Evolutionary conservation across 768 basidiomycete genomes (phyloP).

Genomic region (Tylopilus subfusipes): DNA sequence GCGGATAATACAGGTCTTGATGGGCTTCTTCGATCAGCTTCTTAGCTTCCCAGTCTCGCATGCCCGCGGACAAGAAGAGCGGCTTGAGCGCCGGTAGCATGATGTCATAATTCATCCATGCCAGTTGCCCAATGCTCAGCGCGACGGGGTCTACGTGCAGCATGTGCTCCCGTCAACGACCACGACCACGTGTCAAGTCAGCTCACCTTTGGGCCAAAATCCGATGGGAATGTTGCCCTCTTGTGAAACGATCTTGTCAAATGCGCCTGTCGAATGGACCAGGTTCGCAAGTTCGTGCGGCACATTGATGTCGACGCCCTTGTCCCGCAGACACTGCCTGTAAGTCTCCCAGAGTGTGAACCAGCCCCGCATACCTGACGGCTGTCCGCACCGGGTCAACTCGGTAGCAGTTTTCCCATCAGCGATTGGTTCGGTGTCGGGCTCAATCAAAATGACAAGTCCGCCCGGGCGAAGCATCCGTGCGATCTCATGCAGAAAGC

Average conservation of each 20-base stretch:
- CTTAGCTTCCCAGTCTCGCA: conserved; percentile 52
- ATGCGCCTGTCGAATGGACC: conserved; percentile 46
- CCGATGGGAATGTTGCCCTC: conserved; percentile 66
- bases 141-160: conserved; percentile 46
- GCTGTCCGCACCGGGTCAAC: conserved; percentile 30
- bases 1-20: conserved; percentile 59
- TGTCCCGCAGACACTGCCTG: conserved; percentile 47
- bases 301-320: conserved; percentile 54
- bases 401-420: conserved; percentile 42
- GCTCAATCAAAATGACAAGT: conserved; percentile 63
- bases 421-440: conserved; percentile 49
- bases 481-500: conserved; percentile 56
- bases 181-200: conserved; percentile 4
- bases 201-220: conserved; percentile 61
- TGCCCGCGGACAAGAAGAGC: conserved; percentile 50
- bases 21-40: conserved; percentile 61
- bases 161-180: conserved; percentile 6
- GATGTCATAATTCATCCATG: conserved; percentile 71
- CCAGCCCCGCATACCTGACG: conserved; percentile 53
- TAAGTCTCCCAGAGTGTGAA: conserved; percentile 62
- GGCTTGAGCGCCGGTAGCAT: conserved; percentile 62
- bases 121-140: conserved; percentile 64
- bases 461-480: conserved; percentile 71
- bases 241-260: conserved; percentile 52
- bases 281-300: conserved; percentile 53